phyloP scores from a whole-genome alignment of 495 filamentous ascomycete genomes.

The Xylaria cubensis region DNA sequence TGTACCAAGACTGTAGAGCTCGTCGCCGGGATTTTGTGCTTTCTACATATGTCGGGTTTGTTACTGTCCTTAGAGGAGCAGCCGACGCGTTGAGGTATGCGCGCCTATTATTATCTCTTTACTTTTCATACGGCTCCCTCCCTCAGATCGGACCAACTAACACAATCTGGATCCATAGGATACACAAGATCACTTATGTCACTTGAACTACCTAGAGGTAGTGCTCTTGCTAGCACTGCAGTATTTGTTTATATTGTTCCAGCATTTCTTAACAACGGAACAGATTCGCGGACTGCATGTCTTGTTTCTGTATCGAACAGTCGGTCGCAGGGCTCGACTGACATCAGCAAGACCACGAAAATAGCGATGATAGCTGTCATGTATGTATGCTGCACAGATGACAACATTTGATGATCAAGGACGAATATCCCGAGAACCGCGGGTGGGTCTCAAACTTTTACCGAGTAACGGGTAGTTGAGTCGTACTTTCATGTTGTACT shows the following conservation, averaged over 20 bases:
- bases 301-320: not conserved
- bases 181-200: not conserved
- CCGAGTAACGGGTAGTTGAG: not conserved
- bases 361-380: not conserved
- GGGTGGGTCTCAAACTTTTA: conserved; percentile 11
- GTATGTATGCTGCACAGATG: conserved; percentile 9
- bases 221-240: not conserved
- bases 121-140: not conserved
- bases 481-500: not conserved
- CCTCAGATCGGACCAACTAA: not conserved
- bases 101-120: not conserved
- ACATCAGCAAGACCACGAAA: conserved; percentile 7
- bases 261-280: not conserved
- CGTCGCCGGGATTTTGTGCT: not conserved
- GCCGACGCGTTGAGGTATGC: not conserved
- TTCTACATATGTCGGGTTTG: not conserved
- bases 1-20: not conserved
- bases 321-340: not conserved
- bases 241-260: not conserved
- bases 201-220: not conserved
- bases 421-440: conserved; percentile 1
- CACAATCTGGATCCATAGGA: not conserved
- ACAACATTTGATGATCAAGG: conserved; percentile 17
- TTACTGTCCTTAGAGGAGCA: not conserved
- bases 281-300: not conserved